A percentile compares a stretch with the other conserved stretches of the same genome.
phyloP scores from a whole-genome alignment of 2,329 filamentous ascomycete species.

The Aspergillus fumigatiaffinis region DNA sequence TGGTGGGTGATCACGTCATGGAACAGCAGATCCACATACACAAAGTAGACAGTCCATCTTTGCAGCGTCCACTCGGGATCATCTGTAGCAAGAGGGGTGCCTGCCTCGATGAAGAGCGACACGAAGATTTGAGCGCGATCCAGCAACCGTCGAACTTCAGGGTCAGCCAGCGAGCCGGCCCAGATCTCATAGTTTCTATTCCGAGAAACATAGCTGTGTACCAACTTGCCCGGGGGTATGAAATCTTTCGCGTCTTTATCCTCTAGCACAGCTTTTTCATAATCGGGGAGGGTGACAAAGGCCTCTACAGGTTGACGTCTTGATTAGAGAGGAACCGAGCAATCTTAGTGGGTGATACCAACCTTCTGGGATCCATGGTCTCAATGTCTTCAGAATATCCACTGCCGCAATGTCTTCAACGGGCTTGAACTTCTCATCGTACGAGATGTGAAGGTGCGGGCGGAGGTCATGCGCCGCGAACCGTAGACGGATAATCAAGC shows the following conservation, averaged over 20 bases:
- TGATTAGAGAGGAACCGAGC: constrained; percentile 5
- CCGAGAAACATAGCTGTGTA: constrained; percentile 59
- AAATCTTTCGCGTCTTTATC: constrained; percentile 45
- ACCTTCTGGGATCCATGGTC: constrained; percentile 65
- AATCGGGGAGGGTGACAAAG: constrained; percentile 60
- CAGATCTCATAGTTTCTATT: constrained; percentile 77
- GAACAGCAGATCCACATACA: constrained; percentile 48
- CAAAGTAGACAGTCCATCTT: constrained; percentile 88
- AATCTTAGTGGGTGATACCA: constrained; percentile 21
- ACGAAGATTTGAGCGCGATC: constrained; percentile 79
- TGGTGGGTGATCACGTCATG: neutral
- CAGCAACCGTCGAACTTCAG: constrained; percentile 65
- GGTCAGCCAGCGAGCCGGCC: constrained; percentile 70
- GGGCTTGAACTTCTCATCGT: constrained; percentile 65
- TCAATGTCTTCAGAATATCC: constrained; percentile 63
- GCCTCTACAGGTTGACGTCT: constrained; percentile 51
- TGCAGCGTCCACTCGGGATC: constrained; percentile 69
- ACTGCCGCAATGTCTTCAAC: constrained; percentile 65
- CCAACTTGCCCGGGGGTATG: constrained; percentile 70
- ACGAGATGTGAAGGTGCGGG: constrained; percentile 68
- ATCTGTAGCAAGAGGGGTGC: constrained; percentile 69
- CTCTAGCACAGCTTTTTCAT: constrained; percentile 55
- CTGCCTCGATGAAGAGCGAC: constrained; percentile 87
- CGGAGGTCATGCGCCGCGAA: constrained; percentile 71
- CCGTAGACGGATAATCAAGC: constrained; percentile 69